Percentiles rank a stretch among this genome's conserved stretches.
Evolutionary conservation across 179 eudicot species (phyloP).

Genomic region (Vitellaria paradoxa): DNA sequence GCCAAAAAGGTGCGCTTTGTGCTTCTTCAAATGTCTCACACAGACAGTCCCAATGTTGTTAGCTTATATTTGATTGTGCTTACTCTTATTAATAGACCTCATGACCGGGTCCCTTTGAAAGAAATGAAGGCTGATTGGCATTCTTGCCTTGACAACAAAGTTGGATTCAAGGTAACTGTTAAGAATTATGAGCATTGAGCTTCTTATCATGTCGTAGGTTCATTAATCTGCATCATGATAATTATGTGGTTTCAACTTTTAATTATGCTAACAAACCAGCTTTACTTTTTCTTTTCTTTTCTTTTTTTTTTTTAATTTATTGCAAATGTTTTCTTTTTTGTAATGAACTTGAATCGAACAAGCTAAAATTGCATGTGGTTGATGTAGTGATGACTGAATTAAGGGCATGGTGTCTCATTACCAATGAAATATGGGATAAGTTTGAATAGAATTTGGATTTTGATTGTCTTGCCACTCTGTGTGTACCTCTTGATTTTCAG

Average conservation of each 20-base stretch:
- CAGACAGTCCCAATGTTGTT: not conserved
- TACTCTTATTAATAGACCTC: slow-evolving; percentile 34
- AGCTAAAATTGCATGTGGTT: not conserved
- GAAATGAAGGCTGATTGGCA: slow-evolving; percentile 56
- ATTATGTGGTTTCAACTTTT: not conserved
- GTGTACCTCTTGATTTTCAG: not conserved
- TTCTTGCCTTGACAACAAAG: slow-evolving; percentile 52
- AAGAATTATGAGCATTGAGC: not conserved
- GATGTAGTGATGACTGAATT: not conserved
- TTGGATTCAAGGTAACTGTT: slow-evolving; percentile 43
- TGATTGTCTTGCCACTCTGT: not conserved
- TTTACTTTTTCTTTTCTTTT: not conserved
- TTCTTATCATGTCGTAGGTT: not conserved
- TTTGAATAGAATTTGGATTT: not conserved
- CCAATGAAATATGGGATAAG: not conserved
- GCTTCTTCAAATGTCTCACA: not conserved
- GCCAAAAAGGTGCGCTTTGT: slow-evolving; percentile 37
- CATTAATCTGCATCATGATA: not conserved
- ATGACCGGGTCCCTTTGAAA: slow-evolving; percentile 48
- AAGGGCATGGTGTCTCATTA: not conserved
- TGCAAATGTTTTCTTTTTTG: too few species aligned
- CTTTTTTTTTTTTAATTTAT: too few species aligned
- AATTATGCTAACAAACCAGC: not conserved
- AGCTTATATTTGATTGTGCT: not conserved
- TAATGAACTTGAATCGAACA: not conserved